A percentile compares a stretch with the other conserved stretches of the same genome.
Conservation (phyloP, 2,329 filamentous ascomycete species). For the Ascocoryne sarcoides region DNA sequence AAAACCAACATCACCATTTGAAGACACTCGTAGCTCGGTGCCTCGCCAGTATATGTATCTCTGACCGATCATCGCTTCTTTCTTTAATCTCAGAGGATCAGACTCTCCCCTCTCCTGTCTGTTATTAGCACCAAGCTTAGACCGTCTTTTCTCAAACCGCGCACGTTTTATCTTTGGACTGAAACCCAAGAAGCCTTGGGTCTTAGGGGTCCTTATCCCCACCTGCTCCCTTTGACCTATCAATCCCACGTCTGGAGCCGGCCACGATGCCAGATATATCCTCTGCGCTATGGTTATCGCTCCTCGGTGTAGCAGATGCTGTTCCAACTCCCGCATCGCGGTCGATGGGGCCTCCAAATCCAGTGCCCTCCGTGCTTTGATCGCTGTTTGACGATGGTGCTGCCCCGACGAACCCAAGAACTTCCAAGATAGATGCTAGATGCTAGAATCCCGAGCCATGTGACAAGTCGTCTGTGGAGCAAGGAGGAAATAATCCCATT, state of each 20-base stretch:
- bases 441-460: neutral
- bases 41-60: no score
- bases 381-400: slow-evolving; percentile 1
- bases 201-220: no score
- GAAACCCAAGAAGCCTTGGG: no score
- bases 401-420: neutral
- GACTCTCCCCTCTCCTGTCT: no score
- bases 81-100: no score
- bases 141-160: no score
- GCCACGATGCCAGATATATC: neutral
- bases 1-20: no score
- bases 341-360: neutral
- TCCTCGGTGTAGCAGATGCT: slow-evolving; percentile 1
- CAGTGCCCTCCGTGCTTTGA: neutral
- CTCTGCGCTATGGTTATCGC: neutral
- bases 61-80: no score
- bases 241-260: neutral
- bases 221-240: neutral
- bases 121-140: no score
- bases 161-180: no score
- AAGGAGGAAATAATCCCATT: neutral
- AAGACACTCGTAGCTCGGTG: no score
- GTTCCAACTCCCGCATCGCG: neutral
- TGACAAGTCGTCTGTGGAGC: neutral
- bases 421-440: neutral